Evolutionary conservation across 805 yeast genomes (phyloP).

Genomic region (Candida qinlingensis): DNA sequence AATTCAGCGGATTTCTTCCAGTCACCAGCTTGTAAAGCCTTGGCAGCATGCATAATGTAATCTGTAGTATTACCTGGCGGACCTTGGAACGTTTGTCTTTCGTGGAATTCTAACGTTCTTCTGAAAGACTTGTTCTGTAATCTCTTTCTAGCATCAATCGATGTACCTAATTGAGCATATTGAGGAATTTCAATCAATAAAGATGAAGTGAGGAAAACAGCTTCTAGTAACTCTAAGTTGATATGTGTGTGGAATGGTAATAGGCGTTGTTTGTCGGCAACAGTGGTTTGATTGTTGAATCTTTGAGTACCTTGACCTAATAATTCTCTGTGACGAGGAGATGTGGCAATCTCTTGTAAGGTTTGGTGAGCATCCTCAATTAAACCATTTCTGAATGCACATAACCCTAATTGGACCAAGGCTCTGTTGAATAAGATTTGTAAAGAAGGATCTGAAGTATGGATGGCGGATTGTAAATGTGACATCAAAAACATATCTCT

Average conservation of each 20-base stretch:
- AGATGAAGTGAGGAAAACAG: constrained; percentile 87
- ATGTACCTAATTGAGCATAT: constrained; percentile 63
- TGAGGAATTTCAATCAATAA: constrained; percentile 88
- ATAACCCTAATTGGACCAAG: constrained; percentile 88
- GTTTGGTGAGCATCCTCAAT: constrained; percentile 83
- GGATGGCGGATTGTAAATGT: constrained; percentile 77
- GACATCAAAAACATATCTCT: constrained; percentile 85
- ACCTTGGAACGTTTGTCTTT: constrained; percentile 91
- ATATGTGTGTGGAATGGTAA: constrained; percentile 98
- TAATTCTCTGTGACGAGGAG: constrained; percentile 83
- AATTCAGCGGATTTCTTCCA: constrained; percentile 76
- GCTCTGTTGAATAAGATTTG: constrained; percentile 95
- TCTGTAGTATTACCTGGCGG: constrained; percentile 97
- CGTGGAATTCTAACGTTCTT: constrained; percentile 86
- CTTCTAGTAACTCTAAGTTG: constrained; percentile 89
- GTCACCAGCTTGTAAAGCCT: constrained; percentile 80
- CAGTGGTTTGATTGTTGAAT: constrained; percentile 47
- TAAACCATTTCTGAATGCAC: constrained; percentile 89
- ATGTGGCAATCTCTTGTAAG: constrained; percentile 80
- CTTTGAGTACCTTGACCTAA: constrained; percentile 84
- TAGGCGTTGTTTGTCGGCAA: constrained; percentile 70
- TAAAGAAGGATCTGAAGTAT: constrained; percentile 75
- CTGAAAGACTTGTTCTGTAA: constrained; percentile 78
- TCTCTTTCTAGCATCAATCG: constrained; percentile 55
- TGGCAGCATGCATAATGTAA: constrained; percentile 87